phyloP scores from a whole-genome alignment of 148 eudicot genomes.

The Polygonum aviculare region DNA sequence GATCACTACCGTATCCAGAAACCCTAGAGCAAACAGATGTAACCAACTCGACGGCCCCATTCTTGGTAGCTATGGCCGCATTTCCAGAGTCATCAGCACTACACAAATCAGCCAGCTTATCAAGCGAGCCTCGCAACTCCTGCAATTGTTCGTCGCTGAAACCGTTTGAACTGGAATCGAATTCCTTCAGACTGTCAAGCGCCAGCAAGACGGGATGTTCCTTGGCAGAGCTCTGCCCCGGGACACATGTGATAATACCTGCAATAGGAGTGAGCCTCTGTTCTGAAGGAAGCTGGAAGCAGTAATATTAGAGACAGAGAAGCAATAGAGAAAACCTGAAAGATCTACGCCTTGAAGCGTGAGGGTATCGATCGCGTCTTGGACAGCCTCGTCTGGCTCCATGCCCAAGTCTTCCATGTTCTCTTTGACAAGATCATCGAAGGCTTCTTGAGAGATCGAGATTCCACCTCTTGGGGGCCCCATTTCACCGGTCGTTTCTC shows the following conservation, averaged over 20 bases:
- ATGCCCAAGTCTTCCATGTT: conserved; percentile 76
- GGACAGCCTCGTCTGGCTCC: conserved; percentile 79
- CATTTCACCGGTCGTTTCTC: not conserved
- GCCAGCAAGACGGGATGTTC: conserved; percentile 50
- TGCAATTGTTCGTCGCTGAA: conserved; percentile 13
- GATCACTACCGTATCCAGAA: conserved; percentile 17
- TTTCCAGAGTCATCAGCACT: conserved; percentile 27
- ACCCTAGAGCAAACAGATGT: conserved; percentile 33
- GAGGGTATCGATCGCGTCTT: conserved; percentile 85
- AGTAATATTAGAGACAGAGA: not conserved
- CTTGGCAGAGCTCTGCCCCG: conserved; percentile 39
- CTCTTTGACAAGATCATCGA: conserved; percentile 76
- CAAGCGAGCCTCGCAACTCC: conserved; percentile 27
- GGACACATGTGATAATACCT: conserved; percentile 60
- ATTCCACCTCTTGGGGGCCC: conserved; percentile 1
- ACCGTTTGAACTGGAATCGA: conserved; percentile 12
- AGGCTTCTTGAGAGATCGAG: conserved; percentile 72
- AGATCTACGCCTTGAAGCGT: conserved; percentile 94
- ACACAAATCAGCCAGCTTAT: conserved; percentile 34
- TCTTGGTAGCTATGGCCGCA: conserved; percentile 56
- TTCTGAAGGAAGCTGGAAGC: not conserved
- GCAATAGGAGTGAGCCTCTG: not conserved
- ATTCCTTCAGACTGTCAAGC: conserved; percentile 32
- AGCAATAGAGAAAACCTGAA: conserved; percentile 34
- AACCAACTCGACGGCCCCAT: conserved; percentile 64